These are phyloP conservation scores for Sequoiadendron giganteum DNA, from an alignment of 75 land plant genomes.

Conservation along the genomic window DNA sequence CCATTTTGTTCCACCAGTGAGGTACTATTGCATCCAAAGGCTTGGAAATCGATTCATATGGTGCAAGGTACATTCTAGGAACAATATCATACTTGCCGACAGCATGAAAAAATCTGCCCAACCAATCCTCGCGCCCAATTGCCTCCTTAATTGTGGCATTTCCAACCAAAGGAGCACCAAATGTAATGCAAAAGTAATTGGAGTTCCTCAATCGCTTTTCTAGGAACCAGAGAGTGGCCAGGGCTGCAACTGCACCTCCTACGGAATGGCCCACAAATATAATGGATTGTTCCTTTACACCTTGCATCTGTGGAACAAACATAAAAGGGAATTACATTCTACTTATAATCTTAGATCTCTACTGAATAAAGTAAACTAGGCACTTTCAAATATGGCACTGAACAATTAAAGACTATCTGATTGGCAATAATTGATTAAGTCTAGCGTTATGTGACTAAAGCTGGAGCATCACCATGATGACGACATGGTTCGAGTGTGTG, in stretches of 20 bases:
- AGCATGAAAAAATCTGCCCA: constrained; percentile 37
- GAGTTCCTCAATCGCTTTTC: not conserved
- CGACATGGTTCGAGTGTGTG: no score
- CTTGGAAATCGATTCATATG: constrained; percentile 29
- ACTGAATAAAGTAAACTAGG: not conserved
- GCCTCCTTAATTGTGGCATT: constrained; percentile 39
- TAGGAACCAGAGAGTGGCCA: constrained; percentile 6
- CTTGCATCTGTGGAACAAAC: not conserved
- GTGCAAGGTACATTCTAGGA: constrained; percentile 56
- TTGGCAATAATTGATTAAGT: not conserved
- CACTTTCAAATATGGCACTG: not conserved
- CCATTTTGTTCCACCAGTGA: constrained; percentile 17
- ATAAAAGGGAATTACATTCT: not conserved
- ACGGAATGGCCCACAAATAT: constrained; percentile 8
- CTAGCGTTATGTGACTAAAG: no score
- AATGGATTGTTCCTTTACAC: not conserved
- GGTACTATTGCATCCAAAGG: constrained; percentile 28
- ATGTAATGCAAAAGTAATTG: constrained; percentile 45
- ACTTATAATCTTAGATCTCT: not conserved
- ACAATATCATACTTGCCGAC: constrained; percentile 49
- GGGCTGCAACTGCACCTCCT: constrained; percentile 7
- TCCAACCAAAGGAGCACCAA: constrained; percentile 67
- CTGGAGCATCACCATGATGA: no score
- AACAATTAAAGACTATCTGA: not conserved
- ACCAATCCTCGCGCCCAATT: constrained; percentile 51